Percentiles rank a stretch among this genome's conserved stretches.
Evolutionary conservation across 2,329 filamentous ascomycete genomes (phyloP).

Genomic region (Mariannaea elegans): DNA sequence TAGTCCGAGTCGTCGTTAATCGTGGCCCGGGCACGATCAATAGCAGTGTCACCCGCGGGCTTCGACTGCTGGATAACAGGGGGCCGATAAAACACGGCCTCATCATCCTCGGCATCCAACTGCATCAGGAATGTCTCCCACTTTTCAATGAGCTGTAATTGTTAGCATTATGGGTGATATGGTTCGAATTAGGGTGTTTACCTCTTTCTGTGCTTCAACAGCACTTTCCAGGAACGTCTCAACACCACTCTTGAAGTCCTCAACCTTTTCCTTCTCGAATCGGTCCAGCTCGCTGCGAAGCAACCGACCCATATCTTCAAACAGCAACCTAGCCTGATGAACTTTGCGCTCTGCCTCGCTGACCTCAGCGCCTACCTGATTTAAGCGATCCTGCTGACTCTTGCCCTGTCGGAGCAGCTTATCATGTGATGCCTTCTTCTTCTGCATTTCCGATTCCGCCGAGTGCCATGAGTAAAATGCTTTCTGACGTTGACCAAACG

Average conservation of each 20-base stretch:
- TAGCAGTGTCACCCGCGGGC: constrained; percentile 64
- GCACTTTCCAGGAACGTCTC: constrained; percentile 98
- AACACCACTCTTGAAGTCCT: constrained; percentile 98
- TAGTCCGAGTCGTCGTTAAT: constrained; percentile 70
- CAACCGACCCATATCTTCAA: constrained; percentile 96
- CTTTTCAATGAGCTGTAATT: constrained; percentile 74
- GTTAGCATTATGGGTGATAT: constrained; percentile 29
- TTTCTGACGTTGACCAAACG: constrained; percentile 92
- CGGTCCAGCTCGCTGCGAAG: constrained; percentile 92
- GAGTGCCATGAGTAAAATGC: constrained; percentile 94
- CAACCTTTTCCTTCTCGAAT: constrained; percentile 97
- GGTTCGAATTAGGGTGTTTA: constrained; percentile 52
- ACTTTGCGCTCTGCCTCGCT: constrained; percentile 94
- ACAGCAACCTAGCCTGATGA: constrained; percentile 87
- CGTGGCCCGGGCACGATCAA: constrained; percentile 66
- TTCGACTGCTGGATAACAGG: constrained; percentile 65
- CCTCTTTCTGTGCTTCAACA: constrained; percentile 98
- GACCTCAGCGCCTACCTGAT: constrained; percentile 91
- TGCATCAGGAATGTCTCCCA: constrained; percentile 99
- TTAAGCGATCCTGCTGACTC: constrained; percentile 93
- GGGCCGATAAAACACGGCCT: constrained; percentile 71
- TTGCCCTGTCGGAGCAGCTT: constrained; percentile 95
- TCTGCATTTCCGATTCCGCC: constrained; percentile 89
- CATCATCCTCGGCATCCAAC: constrained; percentile 92
- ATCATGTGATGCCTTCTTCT: constrained; percentile 88